Evolutionary conservation across 306 rosid genomes (phyloP).

Genomic region (Malus sylvestris): DNA sequence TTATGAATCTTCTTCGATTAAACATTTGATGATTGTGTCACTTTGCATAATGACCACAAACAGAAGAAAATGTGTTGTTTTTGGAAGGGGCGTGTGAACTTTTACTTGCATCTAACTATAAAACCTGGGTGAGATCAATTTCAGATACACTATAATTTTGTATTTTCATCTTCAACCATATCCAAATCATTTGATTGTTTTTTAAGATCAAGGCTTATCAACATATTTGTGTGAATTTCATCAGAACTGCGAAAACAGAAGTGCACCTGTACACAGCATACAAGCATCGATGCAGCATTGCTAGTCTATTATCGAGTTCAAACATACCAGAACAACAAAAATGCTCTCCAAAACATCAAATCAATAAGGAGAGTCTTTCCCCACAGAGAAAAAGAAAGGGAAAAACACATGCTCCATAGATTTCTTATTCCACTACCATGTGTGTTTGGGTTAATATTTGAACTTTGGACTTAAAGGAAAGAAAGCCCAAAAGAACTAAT

Average conservation of each 20-base stretch:
- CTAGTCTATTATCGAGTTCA: slow-evolving; percentile 1
- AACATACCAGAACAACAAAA: neutral
- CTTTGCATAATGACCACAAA: neutral
- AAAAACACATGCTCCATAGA: neutral
- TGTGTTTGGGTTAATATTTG: too few relatives aligned
- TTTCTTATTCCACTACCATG: neutral
- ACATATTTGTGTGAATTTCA: neutral
- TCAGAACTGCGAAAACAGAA: neutral
- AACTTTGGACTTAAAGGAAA: too few relatives aligned
- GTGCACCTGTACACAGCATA: neutral
- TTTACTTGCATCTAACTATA: neutral
- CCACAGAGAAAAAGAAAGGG: neutral
- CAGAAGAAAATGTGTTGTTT: neutral
- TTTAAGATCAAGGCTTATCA: neutral
- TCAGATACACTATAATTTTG: neutral
- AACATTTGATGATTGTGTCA: neutral
- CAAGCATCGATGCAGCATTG: neutral
- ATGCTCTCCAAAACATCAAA: neutral
- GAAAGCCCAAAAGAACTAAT: too few relatives aligned
- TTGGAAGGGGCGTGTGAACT: neutral
- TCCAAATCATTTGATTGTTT: neutral
- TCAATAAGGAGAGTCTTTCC: neutral
- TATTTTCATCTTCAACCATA: neutral
- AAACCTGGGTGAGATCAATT: neutral
- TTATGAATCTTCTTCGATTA: neutral